These are phyloP conservation scores for Stachybotrys elegans DNA, from an alignment of 2,329 filamentous ascomycete species.

Conservation along the genomic window DNA sequence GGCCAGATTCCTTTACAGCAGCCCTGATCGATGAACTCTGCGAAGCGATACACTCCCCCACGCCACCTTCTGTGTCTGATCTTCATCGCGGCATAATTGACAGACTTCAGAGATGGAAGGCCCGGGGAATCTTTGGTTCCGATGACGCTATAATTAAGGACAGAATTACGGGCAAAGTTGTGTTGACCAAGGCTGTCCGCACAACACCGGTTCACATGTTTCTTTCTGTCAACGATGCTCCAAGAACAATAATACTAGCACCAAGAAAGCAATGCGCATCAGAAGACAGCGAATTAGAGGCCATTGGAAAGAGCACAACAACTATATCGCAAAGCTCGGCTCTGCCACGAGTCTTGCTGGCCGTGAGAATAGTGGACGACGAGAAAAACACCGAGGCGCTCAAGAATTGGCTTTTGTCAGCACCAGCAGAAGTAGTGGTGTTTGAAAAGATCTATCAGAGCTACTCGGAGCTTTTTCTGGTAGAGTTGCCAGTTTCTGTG, in stretches of 20 bases:
- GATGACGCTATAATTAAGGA: neutral
- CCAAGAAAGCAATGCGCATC: neutral
- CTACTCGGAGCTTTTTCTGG: neutral
- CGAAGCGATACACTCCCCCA: neutral
- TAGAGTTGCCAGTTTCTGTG: neutral
- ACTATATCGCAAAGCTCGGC: too few relatives aligned
- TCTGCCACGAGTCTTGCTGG: neutral
- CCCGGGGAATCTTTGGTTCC: neutral
- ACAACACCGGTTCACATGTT: neutral
- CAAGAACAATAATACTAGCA: neutral
- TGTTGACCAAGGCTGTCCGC: neutral
- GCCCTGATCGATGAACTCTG: neutral
- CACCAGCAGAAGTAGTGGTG: neutral
- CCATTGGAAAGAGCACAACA: neutral
- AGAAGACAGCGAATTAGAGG: neutral
- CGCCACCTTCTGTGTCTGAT: neutral
- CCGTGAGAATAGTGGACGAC: neutral
- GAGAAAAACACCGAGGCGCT: neutral
- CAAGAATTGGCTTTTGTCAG: neutral
- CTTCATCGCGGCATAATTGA: neutral
- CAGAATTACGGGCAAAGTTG: neutral
- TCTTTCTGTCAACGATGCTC: neutral
- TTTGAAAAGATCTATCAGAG: neutral
- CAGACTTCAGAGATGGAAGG: neutral
- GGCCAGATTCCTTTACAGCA: neutral